Conservation (phyloP, 768 basidiomycete species). For the Amanita brunnescens region DNA sequence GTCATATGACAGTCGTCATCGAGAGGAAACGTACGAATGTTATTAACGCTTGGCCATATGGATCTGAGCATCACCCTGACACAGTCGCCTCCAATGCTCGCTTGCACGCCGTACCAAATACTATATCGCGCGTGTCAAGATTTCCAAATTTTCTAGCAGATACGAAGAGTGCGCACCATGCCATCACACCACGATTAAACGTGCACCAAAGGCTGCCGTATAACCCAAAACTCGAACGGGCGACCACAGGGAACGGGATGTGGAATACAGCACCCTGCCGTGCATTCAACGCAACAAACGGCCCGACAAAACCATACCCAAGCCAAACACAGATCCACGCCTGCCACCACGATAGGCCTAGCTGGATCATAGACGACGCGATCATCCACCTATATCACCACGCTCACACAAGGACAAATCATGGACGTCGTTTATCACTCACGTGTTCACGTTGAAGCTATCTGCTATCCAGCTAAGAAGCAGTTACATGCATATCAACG, state of each 20-base stretch:
- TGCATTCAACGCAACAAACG: conserved; percentile 71
- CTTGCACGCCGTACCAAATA: conserved; percentile 73
- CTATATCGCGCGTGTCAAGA: conserved; percentile 20
- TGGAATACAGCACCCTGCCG: conserved; percentile 72
- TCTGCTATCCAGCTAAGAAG: conserved; percentile 66
- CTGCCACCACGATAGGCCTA: conserved; percentile 77
- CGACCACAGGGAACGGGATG: conserved; percentile 68
- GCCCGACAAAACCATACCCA: conserved; percentile 49
- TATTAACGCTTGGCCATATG: conserved; percentile 67
- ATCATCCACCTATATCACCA: conserved; percentile 55
- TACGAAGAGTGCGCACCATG: conserved; percentile 39
- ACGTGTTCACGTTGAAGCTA: conserved; percentile 74
- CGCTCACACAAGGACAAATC: no score
- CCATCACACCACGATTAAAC: conserved; percentile 67
- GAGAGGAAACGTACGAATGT: conserved; percentile 42
- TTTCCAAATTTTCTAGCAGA: background rate
- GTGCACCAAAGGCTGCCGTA: conserved; percentile 77
- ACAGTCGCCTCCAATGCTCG: conserved; percentile 77
- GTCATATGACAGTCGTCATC: background rate
- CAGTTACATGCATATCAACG: conserved; percentile 4
- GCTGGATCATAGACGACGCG: conserved; percentile 63
- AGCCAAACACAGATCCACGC: conserved; percentile 77
- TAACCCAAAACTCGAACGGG: conserved; percentile 68
- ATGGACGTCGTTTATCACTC: conserved; percentile 26
- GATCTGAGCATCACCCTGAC: conserved; percentile 65